Base-by-base conservation (phyloP, 768 basidiomycete species). In the Tricholoma bakamatsutake region DNA sequence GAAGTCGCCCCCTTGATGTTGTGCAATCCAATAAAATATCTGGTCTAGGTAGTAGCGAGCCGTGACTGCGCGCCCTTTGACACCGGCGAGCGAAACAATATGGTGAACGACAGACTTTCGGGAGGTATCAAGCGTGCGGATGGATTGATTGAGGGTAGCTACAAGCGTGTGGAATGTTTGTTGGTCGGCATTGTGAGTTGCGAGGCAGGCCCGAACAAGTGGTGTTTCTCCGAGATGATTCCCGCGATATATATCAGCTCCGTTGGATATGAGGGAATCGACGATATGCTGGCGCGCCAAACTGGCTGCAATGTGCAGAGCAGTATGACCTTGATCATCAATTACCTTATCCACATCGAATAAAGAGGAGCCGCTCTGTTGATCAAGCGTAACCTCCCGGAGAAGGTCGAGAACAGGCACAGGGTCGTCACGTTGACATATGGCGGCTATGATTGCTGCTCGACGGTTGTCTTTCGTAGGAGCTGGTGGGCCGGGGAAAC, bases 171-270 rank as follows among this genome's bases (percentile, higher is more conserved):
- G 74, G 71, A 98, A 95, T 4, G 81, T 77, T 63, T 93, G 88
- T 39, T 73, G 79, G 59, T 95, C 93, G 49, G 80, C 87, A 63
- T 87, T 88, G 67, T 93, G 87, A 21, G 91, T 93, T 8, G 95
- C 87, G 56, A 98, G 80, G 56, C 92, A 88, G 5, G 95, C 89
- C 39, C 96, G 88, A 28, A 97, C 91, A 30, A 99, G 81, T 1
- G 97, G 87, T 0, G 96, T 98, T 70, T 99, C 97, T 46, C 97
- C 95, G 4, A 88, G 82, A 66, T 87, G 87, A 71, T 98, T 98
- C 1, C 97, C 97, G 7, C 93, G 82, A 62, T 93, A 83, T 13
- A 93, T 76, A 67, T 98, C 95, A 1, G 95, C 93, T 30, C 94
- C 93, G 46, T 78, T 75, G 1, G 73, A 72, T 56, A 98, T 78